These are phyloP conservation scores for Paramecium sexaurelia DNA, from an alignment of 73 alveolate species.

Conservation along the genomic window DNA sequence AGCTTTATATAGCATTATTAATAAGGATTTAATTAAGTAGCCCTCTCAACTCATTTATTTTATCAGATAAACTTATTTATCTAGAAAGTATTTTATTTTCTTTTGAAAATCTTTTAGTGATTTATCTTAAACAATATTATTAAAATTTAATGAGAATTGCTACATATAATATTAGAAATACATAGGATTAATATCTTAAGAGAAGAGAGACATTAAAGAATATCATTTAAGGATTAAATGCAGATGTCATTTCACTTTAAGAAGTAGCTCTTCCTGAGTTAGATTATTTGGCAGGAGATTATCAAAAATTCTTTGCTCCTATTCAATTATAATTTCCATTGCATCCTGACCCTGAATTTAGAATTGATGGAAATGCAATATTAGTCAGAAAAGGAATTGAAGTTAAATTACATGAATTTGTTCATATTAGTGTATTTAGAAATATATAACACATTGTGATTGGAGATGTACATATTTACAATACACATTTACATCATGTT, in stretches of 20 bases:
- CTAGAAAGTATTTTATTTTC: not conserved
- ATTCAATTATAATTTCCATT: slow-evolving; percentile 18
- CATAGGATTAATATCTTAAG: not conserved
- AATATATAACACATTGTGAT: slow-evolving; percentile 48
- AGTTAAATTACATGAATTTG: not conserved
- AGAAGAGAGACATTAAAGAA: not conserved
- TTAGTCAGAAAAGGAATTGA: slow-evolving; percentile 52
- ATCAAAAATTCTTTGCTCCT: slow-evolving; percentile 49
- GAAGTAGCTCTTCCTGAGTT: slow-evolving; percentile 42
- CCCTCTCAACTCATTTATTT: not conserved
- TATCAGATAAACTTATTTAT: not conserved
- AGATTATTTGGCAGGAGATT: slow-evolving; percentile 2
- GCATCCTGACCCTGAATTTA: slow-evolving; percentile 74
- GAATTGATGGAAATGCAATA: slow-evolving; percentile 75
- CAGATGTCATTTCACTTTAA: slow-evolving; percentile 13
- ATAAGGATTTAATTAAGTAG: not conserved
- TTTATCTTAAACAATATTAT: not conserved
- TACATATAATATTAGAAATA: not conserved
- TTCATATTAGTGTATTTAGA: slow-evolving; percentile 68
- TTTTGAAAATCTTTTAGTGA: not conserved
- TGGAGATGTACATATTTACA: slow-evolving; percentile 59
- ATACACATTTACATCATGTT: slow-evolving; percentile 81
- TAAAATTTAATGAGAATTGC: slow-evolving; percentile 10
- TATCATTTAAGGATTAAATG: not conserved
- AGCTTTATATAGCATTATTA: not conserved